Evolutionary conservation across 306 rosid genomes (phyloP), one percentile per base, ranked within the genome.

Genomic region (Biancaea sappan): DNA sequence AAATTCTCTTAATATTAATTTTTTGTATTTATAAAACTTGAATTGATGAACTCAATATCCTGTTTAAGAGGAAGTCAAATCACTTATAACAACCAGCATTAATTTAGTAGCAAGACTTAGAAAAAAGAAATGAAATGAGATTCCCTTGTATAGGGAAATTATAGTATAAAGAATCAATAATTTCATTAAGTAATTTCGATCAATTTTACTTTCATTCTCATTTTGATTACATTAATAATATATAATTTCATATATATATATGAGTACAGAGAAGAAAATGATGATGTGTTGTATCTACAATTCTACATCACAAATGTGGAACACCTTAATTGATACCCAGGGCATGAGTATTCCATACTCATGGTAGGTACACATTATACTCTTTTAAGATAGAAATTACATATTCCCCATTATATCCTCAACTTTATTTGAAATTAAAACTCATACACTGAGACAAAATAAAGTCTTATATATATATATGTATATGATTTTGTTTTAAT

Each of bases 291-390:
- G 13, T 58, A 29, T 32, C 40, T 59, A 6, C 19, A 66, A 26
- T 60, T 73, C 71, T 62, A 56, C 66, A 15, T 31, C 69, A 28
- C 73, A 51, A 74, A 47, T 61, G 4, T 67, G 76, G 24, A 82
- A 69, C 68, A 19, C 72, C 52, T 56, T 73, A 48, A 74, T 84
- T 80, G 62, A 75, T 60, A 81, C 86, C 31, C 77, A 37, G 21
- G n/a, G 68, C 31, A 75, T 38, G 79, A 72, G 86, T 77, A 76
- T 80, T 66, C 19, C 19, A 28, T 73, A 53, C 81, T 75, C 84
- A 19, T 76, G 58, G 37, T 58, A 66, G 62, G 78, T 40, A 65
- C 77, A 54, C 77, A 54, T 48, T 72, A 66, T 72, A 59, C 74
- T 46, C 63, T 69, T 66, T 58, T 2, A 60, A 35, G 58, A 73